These are phyloP conservation scores for Xylaria sp. DNA, from an alignment of 2,329 filamentous ascomycete species.

Conservation along the genomic window DNA sequence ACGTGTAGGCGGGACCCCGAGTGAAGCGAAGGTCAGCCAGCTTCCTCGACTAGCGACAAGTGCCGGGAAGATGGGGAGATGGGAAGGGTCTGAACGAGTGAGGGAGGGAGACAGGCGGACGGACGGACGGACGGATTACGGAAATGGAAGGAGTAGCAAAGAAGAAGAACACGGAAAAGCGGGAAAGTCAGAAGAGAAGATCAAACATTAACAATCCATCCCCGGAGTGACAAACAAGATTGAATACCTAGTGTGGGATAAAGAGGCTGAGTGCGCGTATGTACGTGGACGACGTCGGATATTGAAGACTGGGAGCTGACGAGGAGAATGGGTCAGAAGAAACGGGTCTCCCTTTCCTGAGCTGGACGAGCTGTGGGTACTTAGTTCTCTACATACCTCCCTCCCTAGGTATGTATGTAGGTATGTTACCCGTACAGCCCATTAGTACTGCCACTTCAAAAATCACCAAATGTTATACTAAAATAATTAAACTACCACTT, in stretches of 20 bases:
- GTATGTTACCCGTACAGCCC: no score
- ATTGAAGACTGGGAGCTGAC: neutral
- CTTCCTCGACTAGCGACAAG: neutral
- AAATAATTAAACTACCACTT: no score
- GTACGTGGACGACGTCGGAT: slow-evolving; percentile 12
- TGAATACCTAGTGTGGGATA: slow-evolving; percentile 4
- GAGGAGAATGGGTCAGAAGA: slow-evolving; percentile 3
- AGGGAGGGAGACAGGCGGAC: neutral
- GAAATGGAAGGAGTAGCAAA: neutral
- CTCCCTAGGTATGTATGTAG: no score
- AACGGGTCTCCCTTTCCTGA: neutral
- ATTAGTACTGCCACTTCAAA: no score
- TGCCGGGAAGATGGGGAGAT: neutral
- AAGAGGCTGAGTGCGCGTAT: slow-evolving; percentile 19
- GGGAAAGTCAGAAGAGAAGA: neutral
- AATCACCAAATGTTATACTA: no score
- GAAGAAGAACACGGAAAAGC: neutral
- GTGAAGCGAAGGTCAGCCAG: neutral
- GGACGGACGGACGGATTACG: neutral
- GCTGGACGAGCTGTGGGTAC: neutral
- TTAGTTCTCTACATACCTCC: no score
- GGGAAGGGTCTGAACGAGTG: slow-evolving; percentile 16
- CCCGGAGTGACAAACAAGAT: neutral
- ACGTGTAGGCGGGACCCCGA: neutral
- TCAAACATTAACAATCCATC: slow-evolving; percentile 19